Evolutionary conservation across 2,329 filamentous ascomycete genomes (phyloP), one percentile per base, ranked within the genome.

Genomic region (Aureobasidium sp.): DNA sequence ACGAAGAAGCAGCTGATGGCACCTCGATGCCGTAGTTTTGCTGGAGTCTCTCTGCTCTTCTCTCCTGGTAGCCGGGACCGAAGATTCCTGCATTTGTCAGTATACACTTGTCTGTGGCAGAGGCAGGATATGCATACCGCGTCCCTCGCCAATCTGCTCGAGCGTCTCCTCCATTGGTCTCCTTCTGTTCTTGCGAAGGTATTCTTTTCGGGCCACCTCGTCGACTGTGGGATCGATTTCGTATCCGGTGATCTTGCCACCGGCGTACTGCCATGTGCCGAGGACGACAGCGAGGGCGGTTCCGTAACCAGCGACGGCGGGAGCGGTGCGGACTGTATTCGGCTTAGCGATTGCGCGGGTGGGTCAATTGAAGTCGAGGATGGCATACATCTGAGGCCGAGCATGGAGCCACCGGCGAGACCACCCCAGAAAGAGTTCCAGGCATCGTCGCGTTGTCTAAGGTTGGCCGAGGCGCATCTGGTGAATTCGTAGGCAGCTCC

Each of bases 21-120:
- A 96, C 86, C 67, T 96, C 91, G 71, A 95, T 84, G 63, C 91
- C 91, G 71, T 96, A 96, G 75, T 87, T 90, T 77, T 91, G 87
- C 83, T 90, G 87, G 75, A 97, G 82, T 69, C 90, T 84, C 78
- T 91, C 81, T 67, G 85, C 84, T 75, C 92, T 86, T 75, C 92
- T 83, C 80, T 96, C 90, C 69, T 90, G 88, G 73, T 94, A 96
- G 57, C 90, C 90, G 17, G 89, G 87, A 44, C 84, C 88, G 68
- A 87, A 82, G 69, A 96, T 90, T 61, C 89, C 91, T 96, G 68
- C 20, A 8, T 2, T 22, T 41, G 62, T 68, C 58, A 67, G 64
- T 31, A 39, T 62, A 36, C 59, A 25, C 42, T 62, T 66, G 42
- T 64, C 6, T 20, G 36, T 45, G 4, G 25, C 15, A 37, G 7